These are phyloP conservation scores for Rhodotorula toruloides DNA, from an alignment of 768 basidiomycete genomes.

Conservation along the genomic window DNA sequence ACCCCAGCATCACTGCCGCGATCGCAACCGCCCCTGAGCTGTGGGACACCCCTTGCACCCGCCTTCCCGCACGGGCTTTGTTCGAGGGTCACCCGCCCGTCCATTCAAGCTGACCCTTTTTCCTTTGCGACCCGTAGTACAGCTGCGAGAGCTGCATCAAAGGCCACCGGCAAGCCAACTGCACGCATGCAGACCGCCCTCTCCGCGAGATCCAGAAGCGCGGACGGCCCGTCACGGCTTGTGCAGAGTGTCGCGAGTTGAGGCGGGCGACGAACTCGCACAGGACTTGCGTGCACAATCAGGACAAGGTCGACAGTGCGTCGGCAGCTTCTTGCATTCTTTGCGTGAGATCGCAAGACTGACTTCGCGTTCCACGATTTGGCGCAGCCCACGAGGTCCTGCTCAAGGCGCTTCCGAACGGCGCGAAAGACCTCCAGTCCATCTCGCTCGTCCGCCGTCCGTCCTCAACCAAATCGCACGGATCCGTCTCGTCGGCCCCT, in stretches of 20 bases:
- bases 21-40: no score
- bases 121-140: neutral
- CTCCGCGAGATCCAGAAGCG: constrained; percentile 93
- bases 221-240: constrained; percentile 85
- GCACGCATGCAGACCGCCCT: constrained; percentile 77
- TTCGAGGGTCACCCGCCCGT: no score
- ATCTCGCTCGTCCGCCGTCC: constrained; percentile 20
- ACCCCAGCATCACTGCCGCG: no score
- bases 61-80: no score
- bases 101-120: neutral
- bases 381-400: neutral
- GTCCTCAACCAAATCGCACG: constrained; percentile 3
- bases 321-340: neutral
- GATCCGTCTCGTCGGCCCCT: constrained; percentile 5
- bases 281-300: constrained; percentile 14
- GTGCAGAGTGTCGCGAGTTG: constrained; percentile 72
- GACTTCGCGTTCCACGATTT: neutral
- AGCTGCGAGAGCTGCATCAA: constrained; percentile 85
- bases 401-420: constrained; percentile 18
- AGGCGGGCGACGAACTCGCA: constrained; percentile 59
- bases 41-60: no score
- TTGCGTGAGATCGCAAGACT: neutral
- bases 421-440: constrained; percentile 1
- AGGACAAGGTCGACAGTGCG: constrained; percentile 1
- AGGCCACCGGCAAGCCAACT: constrained; percentile 85